These are phyloP conservation scores for Globisporangium paroecandrum DNA, from an alignment of 352 stramenopile species.

Conservation along the genomic window DNA sequence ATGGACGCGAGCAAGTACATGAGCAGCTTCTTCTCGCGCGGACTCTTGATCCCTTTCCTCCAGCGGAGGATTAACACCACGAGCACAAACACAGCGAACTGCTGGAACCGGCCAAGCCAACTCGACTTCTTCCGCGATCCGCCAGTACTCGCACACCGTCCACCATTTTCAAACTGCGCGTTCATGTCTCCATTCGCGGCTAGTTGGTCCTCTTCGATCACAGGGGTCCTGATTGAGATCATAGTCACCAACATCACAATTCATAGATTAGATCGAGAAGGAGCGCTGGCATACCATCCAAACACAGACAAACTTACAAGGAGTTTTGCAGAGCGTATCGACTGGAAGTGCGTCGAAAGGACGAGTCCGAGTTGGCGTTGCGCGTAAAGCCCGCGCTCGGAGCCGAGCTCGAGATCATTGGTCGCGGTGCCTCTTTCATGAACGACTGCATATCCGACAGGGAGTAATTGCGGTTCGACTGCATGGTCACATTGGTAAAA, in stretches of 20 bases:
- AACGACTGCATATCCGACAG: constrained; percentile 84
- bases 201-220: constrained; percentile 65
- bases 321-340: constrained; percentile 47
- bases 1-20: constrained; percentile 67
- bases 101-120: constrained; percentile 36
- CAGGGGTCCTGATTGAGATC: constrained; percentile 34
- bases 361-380: constrained; percentile 40
- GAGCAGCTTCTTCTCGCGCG: constrained; percentile 49
- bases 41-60: constrained; percentile 42
- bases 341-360: constrained; percentile 52
- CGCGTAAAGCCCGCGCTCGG: constrained; percentile 31
- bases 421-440: constrained; percentile 40
- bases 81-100: constrained; percentile 36
- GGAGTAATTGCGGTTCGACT: constrained; percentile 84
- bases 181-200: constrained; percentile 17
- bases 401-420: constrained; percentile 51
- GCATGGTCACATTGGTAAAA: not conserved
- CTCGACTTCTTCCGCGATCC: constrained; percentile 14
- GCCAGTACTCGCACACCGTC: not conserved
- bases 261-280: not conserved
- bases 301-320: constrained; percentile 32
- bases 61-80: constrained; percentile 43
- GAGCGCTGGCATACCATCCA: not conserved
- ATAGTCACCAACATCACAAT: not conserved
- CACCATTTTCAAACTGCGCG: constrained; percentile 6